Percentiles rank a stretch among this genome's conserved stretches.
Conservation (phyloP, 2,329 filamentous ascomycete species). For the Ascochyta clinopodiicola region DNA sequence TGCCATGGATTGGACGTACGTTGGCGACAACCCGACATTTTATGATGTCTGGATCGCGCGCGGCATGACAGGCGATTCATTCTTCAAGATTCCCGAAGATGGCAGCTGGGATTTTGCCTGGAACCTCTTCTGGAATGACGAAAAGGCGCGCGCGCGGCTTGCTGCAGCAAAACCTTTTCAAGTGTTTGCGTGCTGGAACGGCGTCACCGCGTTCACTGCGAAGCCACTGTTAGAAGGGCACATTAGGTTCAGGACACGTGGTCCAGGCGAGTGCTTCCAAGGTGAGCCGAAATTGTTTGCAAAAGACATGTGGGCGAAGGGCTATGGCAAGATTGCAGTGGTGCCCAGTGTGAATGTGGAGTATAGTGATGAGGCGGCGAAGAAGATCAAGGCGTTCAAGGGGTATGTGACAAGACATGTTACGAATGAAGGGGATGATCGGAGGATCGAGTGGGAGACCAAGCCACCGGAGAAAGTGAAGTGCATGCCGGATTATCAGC, state of each 20-base stretch:
- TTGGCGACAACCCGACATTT: conserved; percentile 56
- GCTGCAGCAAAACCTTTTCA: conserved; percentile 58
- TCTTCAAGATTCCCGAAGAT: conserved; percentile 61
- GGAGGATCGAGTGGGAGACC: conserved; percentile 53
- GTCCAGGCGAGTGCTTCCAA: conserved; percentile 57
- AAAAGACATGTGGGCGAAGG: conserved; percentile 59
- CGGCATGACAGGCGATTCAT: conserved; percentile 60
- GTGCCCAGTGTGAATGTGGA: conserved; percentile 64
- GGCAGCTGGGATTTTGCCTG: conserved; percentile 53
- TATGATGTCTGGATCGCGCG: conserved; percentile 66
- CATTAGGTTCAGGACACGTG: conserved; percentile 55
- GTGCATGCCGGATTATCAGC: conserved; percentile 52
- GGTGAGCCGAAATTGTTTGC: conserved; percentile 64
- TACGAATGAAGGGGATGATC: conserved; percentile 36
- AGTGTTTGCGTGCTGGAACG: conserved; percentile 69
- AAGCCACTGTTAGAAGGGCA: conserved; percentile 54
- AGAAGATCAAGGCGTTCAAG: conserved; percentile 57
- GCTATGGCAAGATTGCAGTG: conserved; percentile 60
- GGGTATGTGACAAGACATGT: conserved; percentile 55
- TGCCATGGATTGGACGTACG: conserved; percentile 64
- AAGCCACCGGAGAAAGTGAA: conserved; percentile 57
- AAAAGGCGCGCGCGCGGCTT: conserved; percentile 45
- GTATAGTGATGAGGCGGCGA: conserved; percentile 57
- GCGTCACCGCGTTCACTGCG: conserved; percentile 58
- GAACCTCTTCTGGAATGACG: conserved; percentile 59